phyloP scores from a whole-genome alignment of 2,329 filamentous ascomycete genomes.

The Diaporthe ilicicola region DNA sequence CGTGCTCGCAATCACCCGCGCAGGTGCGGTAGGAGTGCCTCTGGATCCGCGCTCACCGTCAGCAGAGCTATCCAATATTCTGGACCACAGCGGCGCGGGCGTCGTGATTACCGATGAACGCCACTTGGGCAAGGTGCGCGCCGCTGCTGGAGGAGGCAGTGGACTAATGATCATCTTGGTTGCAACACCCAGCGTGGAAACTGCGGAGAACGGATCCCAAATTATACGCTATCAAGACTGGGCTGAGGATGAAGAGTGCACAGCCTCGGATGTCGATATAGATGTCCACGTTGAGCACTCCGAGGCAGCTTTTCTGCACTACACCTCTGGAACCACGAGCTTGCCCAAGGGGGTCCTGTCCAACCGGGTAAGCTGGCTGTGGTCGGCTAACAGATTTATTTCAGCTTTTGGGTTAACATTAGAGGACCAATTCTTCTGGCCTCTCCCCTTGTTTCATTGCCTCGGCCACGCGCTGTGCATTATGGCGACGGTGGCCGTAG shows the following conservation, averaged over 20 bases:
- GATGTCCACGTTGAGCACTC: background rate
- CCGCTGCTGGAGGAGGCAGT: background rate
- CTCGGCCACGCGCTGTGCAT: conserved; percentile 10
- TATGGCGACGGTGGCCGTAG: background rate
- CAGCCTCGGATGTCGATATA: background rate
- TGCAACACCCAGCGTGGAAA: background rate
- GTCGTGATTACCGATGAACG: conserved; percentile 8
- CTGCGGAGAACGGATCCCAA: background rate
- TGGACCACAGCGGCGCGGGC: background rate
- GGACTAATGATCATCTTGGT: background rate
- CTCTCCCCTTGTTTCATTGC: conserved; percentile 9
- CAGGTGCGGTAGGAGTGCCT: conserved; percentile 6
- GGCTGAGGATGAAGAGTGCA: background rate
- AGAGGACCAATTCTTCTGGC: conserved; percentile 14
- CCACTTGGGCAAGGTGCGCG: background rate
- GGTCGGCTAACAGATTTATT: background rate
- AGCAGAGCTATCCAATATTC: background rate
- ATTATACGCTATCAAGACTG: background rate
- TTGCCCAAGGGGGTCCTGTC: conserved; percentile 10
- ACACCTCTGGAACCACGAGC: conserved; percentile 21
- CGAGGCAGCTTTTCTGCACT: conserved; percentile 8
- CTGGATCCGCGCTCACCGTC: conserved; percentile 9
- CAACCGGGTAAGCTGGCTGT: conserved; percentile 7
- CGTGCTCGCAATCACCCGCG: conserved; percentile 8
- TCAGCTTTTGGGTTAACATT: background rate